A percentile compares a stretch with the other conserved stretches of the same genome.
Conservation (phyloP, 345 rosid species). For the Eucalyptus paniculata region DNA sequence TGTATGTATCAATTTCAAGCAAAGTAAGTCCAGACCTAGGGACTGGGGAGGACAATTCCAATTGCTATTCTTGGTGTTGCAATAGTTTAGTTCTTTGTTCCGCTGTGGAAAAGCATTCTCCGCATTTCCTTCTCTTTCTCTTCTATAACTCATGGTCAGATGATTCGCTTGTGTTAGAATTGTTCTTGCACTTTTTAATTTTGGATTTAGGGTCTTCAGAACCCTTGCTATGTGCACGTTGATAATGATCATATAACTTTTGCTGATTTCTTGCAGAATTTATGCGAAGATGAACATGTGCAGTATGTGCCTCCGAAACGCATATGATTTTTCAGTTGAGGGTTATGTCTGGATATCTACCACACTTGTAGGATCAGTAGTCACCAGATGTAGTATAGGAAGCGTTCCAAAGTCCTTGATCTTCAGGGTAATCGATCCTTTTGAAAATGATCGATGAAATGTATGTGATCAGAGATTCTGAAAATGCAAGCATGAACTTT, state of each 20-base stretch:
- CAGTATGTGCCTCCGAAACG: constrained; percentile 74
- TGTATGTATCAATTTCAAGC: neutral
- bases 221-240: neutral
- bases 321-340: constrained; percentile 2
- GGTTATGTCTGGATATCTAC: neutral
- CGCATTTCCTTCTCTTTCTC: neutral
- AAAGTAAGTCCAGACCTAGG: neutral
- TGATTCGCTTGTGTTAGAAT: neutral
- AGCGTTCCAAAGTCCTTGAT: neutral
- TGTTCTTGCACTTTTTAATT: neutral
- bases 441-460: neutral
- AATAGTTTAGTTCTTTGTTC: neutral
- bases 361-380: neutral
- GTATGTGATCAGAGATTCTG: neutral
- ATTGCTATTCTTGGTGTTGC: neutral
- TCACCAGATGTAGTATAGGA: neutral
- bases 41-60: neutral
- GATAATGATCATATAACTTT: neutral
- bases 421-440: neutral
- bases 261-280: constrained; percentile 23
- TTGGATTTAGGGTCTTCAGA: neutral
- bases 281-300: constrained; percentile 77
- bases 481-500: neutral
- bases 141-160: neutral
- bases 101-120: neutral